Conservation (phyloP, 805 yeast species). For the Kuraishia ogatae region DNA sequence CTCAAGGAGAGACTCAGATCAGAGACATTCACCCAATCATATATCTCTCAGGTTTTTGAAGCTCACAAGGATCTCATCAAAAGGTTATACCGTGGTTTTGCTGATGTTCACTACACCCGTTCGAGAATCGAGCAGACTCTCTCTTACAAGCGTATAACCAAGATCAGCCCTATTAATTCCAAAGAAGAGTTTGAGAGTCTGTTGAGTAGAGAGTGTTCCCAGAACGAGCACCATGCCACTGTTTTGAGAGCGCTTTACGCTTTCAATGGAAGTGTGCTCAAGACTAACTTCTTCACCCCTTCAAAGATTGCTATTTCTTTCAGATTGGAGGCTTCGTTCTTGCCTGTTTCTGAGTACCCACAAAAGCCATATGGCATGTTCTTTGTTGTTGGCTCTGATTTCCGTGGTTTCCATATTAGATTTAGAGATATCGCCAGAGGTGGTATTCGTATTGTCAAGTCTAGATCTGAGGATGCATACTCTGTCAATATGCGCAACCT, state of each 20-base stretch:
- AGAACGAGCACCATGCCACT: slow-evolving; percentile 69
- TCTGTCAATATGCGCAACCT: slow-evolving; percentile 76
- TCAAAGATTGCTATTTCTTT: slow-evolving; percentile 93
- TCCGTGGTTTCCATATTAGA: slow-evolving; percentile 95
- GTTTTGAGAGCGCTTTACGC: slow-evolving; percentile 76
- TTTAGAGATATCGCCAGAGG: slow-evolving; percentile 97
- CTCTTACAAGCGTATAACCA: slow-evolving; percentile 79
- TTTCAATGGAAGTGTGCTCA: slow-evolving; percentile 81
- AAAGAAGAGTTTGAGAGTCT: slow-evolving; percentile 68
- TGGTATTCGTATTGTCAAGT: slow-evolving; percentile 91
- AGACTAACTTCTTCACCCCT: slow-evolving; percentile 89
- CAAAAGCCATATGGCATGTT: slow-evolving; percentile 92
- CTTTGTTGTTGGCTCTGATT: slow-evolving; percentile 91
- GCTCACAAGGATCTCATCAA: slow-evolving; percentile 64
- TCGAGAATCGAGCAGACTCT: slow-evolving; percentile 66
- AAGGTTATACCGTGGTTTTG: slow-evolving; percentile 83
- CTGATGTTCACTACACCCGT: slow-evolving; percentile 79
- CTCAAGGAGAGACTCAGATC: slow-evolving; percentile 85
- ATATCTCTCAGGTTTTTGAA: slow-evolving; percentile 69
- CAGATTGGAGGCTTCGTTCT: slow-evolving; percentile 78
- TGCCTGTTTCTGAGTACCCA: slow-evolving; percentile 83
- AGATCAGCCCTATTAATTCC: slow-evolving; percentile 62
- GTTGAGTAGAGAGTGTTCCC: slow-evolving; percentile 62
- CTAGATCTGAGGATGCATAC: slow-evolving; percentile 80
- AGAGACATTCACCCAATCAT: slow-evolving; percentile 86